phyloP scores from a whole-genome alignment of 176 grass and related monocot species.

The Bolboschoenus planiculmis region DNA sequence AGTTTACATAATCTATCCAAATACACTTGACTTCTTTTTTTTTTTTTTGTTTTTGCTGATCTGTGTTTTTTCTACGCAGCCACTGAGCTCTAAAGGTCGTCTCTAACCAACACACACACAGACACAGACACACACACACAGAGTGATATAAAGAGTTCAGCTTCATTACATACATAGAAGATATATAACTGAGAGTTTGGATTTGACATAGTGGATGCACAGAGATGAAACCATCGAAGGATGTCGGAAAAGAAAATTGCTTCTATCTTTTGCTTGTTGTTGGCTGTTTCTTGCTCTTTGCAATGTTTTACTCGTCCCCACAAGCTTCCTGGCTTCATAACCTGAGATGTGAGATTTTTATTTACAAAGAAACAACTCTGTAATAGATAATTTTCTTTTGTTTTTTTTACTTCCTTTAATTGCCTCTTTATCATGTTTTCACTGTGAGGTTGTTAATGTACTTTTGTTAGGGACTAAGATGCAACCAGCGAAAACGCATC shows the following conservation, averaged over 20 bases:
- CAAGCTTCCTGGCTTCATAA: background rate
- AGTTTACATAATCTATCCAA: no score
- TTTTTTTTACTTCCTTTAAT: background rate
- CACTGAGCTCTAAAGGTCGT: background rate
- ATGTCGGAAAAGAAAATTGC: background rate
- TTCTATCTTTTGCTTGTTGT: background rate
- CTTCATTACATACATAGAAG: background rate
- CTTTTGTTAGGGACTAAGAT: background rate
- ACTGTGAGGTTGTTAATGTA: no score
- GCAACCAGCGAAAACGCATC: background rate
- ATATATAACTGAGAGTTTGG: background rate
- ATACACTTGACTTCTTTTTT: background rate
- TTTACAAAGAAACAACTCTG: background rate
- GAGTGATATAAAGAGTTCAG: background rate
- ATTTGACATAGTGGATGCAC: background rate
- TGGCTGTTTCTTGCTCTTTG: background rate
- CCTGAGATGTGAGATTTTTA: conserved; percentile 1
- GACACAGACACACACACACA: no score
- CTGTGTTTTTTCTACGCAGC: background rate
- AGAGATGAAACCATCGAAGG: background rate
- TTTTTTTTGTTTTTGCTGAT: background rate
- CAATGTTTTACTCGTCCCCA: background rate
- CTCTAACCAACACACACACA: background rate
- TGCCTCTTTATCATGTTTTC: background rate
- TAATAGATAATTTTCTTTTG: background rate